These are phyloP conservation scores for Fallopia convolvulus DNA, from an alignment of 148 eudicot species.

Conservation along the genomic window DNA sequence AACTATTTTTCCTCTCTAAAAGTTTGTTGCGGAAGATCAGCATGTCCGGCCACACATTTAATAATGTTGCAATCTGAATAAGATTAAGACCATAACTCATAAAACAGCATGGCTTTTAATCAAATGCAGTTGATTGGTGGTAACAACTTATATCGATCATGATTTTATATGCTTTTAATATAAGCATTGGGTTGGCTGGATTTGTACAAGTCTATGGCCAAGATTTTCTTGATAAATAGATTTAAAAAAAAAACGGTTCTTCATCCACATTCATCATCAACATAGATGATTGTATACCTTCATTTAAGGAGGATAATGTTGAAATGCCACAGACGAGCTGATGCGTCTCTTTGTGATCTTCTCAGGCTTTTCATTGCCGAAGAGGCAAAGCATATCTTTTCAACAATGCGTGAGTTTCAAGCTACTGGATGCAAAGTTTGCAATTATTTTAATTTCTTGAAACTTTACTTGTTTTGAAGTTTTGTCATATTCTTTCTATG, in stretches of 20 bases:
- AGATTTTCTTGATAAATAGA: no score
- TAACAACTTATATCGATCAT: no score
- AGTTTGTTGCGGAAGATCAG: neutral
- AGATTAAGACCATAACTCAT: no score
- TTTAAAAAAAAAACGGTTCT: no score
- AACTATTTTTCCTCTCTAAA: neutral
- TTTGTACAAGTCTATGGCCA: no score
- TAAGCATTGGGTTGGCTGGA: no score
- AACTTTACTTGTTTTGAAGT: neutral
- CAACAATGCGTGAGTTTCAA: constrained; percentile 61
- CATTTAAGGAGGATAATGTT: neutral
- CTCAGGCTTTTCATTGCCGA: constrained; percentile 66
- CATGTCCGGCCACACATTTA: neutral
- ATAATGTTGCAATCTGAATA: neutral
- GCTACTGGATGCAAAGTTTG: neutral
- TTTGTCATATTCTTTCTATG: neutral
- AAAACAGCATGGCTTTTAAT: no score
- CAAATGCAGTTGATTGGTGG: no score
- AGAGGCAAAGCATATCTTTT: constrained; percentile 87
- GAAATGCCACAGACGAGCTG: neutral
- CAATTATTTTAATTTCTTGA: neutral
- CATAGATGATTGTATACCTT: no score
- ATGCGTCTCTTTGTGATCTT: constrained; percentile 8
- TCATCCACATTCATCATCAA: no score
- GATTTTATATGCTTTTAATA: no score